These are phyloP conservation scores for Heterobasidion occidentale DNA, from an alignment of 1,284 basidiomycete genomes.

Conservation along the genomic window DNA sequence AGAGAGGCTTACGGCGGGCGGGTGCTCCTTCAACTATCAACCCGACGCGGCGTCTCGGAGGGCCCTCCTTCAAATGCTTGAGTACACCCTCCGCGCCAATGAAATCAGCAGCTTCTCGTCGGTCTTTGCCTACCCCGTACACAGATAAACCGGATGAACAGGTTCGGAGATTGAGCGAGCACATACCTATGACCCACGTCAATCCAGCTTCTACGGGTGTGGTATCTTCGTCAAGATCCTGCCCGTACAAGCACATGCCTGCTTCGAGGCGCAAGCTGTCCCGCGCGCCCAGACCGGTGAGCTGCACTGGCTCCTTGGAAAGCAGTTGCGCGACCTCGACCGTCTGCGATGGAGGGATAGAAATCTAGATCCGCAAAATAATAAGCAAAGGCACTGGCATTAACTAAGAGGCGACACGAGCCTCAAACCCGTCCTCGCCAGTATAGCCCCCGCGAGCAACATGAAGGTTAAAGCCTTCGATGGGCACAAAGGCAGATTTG, in stretches of 20 bases:
- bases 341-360: conserved; percentile 77
- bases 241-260: conserved; percentile 97
- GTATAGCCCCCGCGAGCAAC: conserved; percentile 97
- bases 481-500: conserved; percentile 66
- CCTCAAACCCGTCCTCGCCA: conserved; percentile 98
- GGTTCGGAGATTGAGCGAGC: not conserved
- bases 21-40: conserved; percentile 80
- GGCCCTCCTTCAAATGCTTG: conserved; percentile 77
- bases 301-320: conserved; percentile 67
- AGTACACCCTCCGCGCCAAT: conserved; percentile 80
- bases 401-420: conserved; percentile 18
- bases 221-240: conserved; percentile 85
- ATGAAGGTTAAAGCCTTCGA: conserved; percentile 79
- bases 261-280: conserved; percentile 94
- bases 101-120: conserved; percentile 67
- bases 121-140: conserved; percentile 59
- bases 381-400: not conserved
- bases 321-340: conserved; percentile 69
- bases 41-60: conserved; percentile 77
- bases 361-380: conserved; percentile 50
- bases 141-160: not conserved
- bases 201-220: conserved; percentile 89
- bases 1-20: conserved; percentile 56
- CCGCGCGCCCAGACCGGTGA: conserved; percentile 88
- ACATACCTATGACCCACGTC: conserved; percentile 85